These are phyloP conservation scores for Spinacia oleracea DNA, from an alignment of 179 eudicot genomes.

Conservation along the genomic window DNA sequence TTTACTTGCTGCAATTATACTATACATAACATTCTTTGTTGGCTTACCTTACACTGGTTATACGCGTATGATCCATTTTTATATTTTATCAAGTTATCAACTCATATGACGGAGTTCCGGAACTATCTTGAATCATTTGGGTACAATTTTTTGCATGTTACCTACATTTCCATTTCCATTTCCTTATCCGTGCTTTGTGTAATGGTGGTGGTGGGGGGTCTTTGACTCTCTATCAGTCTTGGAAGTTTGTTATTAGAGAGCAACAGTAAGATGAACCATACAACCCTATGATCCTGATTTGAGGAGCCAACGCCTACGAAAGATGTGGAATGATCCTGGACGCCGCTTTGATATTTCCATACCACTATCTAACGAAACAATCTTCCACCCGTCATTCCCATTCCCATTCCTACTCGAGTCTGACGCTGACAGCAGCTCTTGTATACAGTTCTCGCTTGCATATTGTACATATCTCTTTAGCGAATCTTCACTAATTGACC, in stretches of 20 bases:
- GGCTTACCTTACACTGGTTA: neutral
- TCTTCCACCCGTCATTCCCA: constrained; percentile 71
- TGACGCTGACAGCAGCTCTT: constrained; percentile 75
- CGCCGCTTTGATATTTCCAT: constrained; percentile 79
- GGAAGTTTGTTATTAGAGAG: neutral
- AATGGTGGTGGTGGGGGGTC: neutral
- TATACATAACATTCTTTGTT: neutral
- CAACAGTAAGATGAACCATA: neutral
- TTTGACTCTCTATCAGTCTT: neutral
- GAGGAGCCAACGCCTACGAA: constrained; percentile 77
- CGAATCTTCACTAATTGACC: constrained; percentile 93
- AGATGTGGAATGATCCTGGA: constrained; percentile 74
- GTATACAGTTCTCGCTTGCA: constrained; percentile 91
- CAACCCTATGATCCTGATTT: constrained; percentile 45
- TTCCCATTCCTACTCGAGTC: constrained; percentile 49
- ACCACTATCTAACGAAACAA: constrained; percentile 53
- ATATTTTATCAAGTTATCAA: neutral
- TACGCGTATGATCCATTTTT: neutral
- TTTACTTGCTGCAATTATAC: neutral
- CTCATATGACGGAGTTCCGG: neutral
- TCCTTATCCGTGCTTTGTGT: neutral
- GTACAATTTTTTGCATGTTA: neutral
- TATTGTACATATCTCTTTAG: constrained; percentile 72
- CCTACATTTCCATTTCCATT: too few species aligned
- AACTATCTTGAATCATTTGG: neutral